A percentile compares a stretch with the other conserved stretches of the same genome.
These are phyloP conservation scores for Scheffersomyces ergatensis DNA, from an alignment of 805 yeast genomes.

Conservation along the genomic window DNA sequence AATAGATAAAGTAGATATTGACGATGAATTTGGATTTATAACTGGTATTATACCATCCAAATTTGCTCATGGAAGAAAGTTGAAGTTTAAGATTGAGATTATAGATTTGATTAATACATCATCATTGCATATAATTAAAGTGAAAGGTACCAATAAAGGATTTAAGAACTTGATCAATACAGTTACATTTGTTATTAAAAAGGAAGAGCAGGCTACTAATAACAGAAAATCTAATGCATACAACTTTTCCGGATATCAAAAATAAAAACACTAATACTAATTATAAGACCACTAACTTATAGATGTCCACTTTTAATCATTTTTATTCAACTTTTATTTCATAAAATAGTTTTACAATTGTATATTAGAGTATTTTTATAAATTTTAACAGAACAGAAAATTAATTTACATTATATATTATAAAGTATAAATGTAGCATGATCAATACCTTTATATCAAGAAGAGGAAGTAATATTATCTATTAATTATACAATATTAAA, in stretches of 20 bases:
- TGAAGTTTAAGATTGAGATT: conserved; percentile 45
- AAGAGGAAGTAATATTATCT: no score
- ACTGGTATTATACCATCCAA: conserved; percentile 48
- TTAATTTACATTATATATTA: no score
- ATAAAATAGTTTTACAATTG: not conserved
- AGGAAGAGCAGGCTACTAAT: conserved; percentile 31
- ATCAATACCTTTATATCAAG: no score
- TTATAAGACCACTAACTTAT: no score
- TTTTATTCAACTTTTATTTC: not conserved
- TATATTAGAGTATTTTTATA: not conserved
- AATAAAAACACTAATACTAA: not conserved
- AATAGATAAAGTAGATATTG: conserved; percentile 38
- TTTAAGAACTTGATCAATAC: conserved; percentile 42
- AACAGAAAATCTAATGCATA: conserved; percentile 10
- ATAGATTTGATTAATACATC: conserved; percentile 35
- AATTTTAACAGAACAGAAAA: no score
- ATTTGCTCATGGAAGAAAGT: conserved; percentile 44
- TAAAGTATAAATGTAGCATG: no score
- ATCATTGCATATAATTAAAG: conserved; percentile 39
- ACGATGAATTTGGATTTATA: conserved; percentile 42
- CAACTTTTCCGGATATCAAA: conserved; percentile 8
- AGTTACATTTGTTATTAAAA: conserved; percentile 43
- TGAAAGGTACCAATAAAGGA: conserved; percentile 46
- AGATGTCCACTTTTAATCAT: not conserved
- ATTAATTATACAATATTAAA: no score